phyloP scores from a whole-genome alignment of 129 eudicot genomes.

The Pittosporum tobira region DNA sequence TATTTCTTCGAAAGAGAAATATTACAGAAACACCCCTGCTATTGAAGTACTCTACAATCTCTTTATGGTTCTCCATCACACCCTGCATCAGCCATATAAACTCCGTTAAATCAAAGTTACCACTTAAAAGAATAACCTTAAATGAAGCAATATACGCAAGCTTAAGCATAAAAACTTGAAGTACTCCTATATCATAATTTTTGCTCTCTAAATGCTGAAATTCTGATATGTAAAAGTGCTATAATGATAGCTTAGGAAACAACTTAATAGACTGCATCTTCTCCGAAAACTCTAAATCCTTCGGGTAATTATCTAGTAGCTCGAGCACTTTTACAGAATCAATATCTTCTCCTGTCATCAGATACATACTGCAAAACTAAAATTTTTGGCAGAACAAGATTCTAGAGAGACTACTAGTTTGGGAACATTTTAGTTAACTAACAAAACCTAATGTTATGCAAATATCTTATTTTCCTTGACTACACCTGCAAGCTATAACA shows the following conservation, averaged over 20 bases:
- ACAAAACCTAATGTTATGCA: too few species aligned
- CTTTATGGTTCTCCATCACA: slow-evolving; percentile 54
- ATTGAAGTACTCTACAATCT: slow-evolving; percentile 52
- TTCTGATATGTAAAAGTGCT: not conserved
- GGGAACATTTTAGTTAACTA: too few species aligned
- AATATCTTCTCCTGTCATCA: not conserved
- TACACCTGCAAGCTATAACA: too few species aligned
- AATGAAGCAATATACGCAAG: not conserved
- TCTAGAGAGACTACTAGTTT: too few species aligned
- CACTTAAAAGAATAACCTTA: not conserved
- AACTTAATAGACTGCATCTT: not conserved
- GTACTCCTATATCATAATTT: not conserved
- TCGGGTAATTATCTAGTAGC: not conserved
- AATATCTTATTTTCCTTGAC: too few species aligned
- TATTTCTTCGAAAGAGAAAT: slow-evolving; percentile 72
- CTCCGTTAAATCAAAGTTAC: not conserved
- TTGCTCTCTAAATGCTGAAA: not conserved
- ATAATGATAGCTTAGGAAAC: not conserved
- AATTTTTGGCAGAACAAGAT: too few species aligned
- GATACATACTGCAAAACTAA: too few species aligned
- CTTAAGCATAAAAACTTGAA: not conserved
- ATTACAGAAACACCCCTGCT: slow-evolving; percentile 53
- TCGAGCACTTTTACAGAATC: not conserved
- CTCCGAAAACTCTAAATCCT: not conserved
- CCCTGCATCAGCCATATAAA: slow-evolving; percentile 42